Base-by-base conservation (phyloP, 768 basidiomycete species). In the Calocybe cyanea region DNA sequence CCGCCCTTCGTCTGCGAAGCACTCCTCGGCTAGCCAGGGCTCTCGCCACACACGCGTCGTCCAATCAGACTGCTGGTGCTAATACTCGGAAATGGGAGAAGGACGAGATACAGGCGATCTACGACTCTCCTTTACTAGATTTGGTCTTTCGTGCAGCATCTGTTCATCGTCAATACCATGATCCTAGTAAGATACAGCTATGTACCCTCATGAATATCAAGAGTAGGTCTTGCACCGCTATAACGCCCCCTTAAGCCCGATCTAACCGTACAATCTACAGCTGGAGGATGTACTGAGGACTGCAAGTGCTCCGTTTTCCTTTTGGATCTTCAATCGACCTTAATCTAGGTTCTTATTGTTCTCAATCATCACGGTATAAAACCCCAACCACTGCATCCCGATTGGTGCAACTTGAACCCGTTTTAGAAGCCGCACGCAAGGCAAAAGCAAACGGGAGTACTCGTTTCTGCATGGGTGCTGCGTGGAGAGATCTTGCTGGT, bases 191-290 rank as follows among this genome's bases (percentile, higher is more conserved):
- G 72, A 81, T 98, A 23, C 95, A 98, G 67, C 77, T 98, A 24
- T 97, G 94, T 57, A 98, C 95, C 3, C 76, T 98, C 23, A 92
- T 98, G 87, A 98, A 98, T 63, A 98, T 98, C 67, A 98, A 98
- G 69, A 92, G 92, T 90, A 65, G 54, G 86, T 75, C 31, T 48
- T 28, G n/a, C 49, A 38, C 35, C 57, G 46, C 55, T 56, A 43
- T 63, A 61, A 61, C 55, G 56, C 51, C 59, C 38, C 38, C 40
- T n/a, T 28, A 46, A 50, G 30, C 54, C 47, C 47, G 43, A 40
- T 50, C 38, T 21, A 15, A 44, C 23, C 32, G 43, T 38, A 28
- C 32, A 53, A 24, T 46, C 38, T 28, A 21, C 30, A 94, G 93
- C 90, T 54, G 95, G 95, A 25, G 95, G 95, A 45, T 98, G 95